phyloP scores from a whole-genome alignment of 2,329 filamentous ascomycete species.

The Periglandula ipomoeae region DNA sequence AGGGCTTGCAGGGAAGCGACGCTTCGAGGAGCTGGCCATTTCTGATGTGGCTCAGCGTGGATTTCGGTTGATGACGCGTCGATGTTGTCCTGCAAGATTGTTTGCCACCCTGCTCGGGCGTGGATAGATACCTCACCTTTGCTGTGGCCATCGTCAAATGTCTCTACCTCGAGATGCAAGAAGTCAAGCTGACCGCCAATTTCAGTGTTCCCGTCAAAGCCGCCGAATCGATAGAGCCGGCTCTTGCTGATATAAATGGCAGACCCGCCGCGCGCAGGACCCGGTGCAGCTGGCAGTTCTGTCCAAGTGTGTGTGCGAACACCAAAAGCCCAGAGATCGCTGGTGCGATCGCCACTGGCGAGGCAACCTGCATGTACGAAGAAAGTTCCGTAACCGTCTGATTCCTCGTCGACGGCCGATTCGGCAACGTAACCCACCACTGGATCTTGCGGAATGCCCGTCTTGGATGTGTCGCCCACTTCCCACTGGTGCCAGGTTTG shows the following conservation, averaged over 20 bases:
- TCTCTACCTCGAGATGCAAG: conserved; percentile 46
- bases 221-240: conserved; percentile 69
- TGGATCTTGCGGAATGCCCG: conserved; percentile 50
- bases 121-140: conserved; percentile 41
- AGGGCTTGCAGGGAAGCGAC: conserved; percentile 46
- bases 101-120: conserved; percentile 46
- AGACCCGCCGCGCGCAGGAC: conserved; percentile 55
- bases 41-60: conserved; percentile 22
- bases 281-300: conserved; percentile 57
- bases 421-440: conserved; percentile 49
- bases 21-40: conserved; percentile 44
- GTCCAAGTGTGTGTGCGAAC: conserved; percentile 56
- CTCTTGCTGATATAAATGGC: conserved; percentile 55
- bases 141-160: conserved; percentile 40
- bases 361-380: conserved; percentile 72
- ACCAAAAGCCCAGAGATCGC: conserved; percentile 74
- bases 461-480: conserved; percentile 42
- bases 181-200: conserved; percentile 65
- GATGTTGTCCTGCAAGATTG: conserved; percentile 30
- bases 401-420: conserved; percentile 49
- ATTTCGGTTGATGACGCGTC: conserved; percentile 27
- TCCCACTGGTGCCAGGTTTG: conserved; percentile 47
- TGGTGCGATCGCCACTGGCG: conserved; percentile 47
- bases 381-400: conserved; percentile 56
- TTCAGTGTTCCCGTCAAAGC: conserved; percentile 63